Percentiles rank a stretch among this genome's conserved stretches.
Evolutionary conservation across 2,329 filamentous ascomycete species (phyloP).

Genomic region (Helminthosporium solani): DNA sequence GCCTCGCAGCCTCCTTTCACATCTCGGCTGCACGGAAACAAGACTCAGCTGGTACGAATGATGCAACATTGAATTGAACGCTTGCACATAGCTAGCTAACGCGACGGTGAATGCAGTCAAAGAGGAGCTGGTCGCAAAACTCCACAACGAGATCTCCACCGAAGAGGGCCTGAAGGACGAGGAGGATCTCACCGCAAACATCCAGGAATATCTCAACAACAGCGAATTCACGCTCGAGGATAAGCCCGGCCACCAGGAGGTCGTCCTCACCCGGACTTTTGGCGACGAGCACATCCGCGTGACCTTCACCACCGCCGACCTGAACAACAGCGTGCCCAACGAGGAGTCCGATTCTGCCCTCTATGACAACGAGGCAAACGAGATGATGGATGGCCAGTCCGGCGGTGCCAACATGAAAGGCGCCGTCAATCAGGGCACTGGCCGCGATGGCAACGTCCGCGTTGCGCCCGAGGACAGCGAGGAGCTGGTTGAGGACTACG

Average conservation of each 20-base stretch:
- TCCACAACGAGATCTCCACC: constrained; percentile 59
- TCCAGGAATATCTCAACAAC: constrained; percentile 87
- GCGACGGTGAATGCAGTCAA: constrained; percentile 56
- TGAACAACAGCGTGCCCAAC: constrained; percentile 54
- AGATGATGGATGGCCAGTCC: constrained; percentile 50
- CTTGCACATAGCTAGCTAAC: no score
- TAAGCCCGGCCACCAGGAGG: constrained; percentile 79
- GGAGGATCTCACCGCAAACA: constrained; percentile 70
- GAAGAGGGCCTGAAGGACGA: constrained; percentile 78
- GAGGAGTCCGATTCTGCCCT: constrained; percentile 57
- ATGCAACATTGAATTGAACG: not conserved
- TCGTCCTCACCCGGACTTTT: constrained; percentile 78
- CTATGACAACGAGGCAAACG: constrained; percentile 49
- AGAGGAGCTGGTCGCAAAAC: constrained; percentile 80
- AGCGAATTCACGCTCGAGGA: constrained; percentile 80
- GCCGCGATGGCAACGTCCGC: constrained; percentile 53
- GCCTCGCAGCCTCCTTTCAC: constrained; percentile 46
- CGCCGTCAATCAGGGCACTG: constrained; percentile 56
- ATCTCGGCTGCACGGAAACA: constrained; percentile 42
- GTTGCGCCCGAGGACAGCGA: constrained; percentile 60
- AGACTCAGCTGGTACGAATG: constrained; percentile 27
- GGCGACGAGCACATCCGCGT: constrained; percentile 89
- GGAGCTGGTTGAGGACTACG: constrained; percentile 58
- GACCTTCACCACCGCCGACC: constrained; percentile 80
- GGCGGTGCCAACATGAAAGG: constrained; percentile 59